These are phyloP conservation scores for Farysia itapuensis DNA, from an alignment of 1,284 basidiomycete species.

Conservation along the genomic window DNA sequence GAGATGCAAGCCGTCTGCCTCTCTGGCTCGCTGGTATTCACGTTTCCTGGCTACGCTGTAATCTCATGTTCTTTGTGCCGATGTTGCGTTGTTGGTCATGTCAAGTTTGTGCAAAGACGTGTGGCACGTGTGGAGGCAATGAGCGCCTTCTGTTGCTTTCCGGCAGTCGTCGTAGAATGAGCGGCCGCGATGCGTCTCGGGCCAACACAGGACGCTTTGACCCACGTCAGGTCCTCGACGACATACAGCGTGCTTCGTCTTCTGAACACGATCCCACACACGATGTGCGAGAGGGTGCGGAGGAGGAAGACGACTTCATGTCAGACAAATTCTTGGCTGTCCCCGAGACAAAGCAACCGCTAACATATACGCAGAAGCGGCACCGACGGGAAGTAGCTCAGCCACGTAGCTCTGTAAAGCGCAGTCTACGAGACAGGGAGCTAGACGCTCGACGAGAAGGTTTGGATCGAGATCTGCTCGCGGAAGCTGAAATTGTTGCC, in stretches of 20 bases:
- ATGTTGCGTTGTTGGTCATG: no score
- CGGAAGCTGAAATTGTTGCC: conserved; percentile 35
- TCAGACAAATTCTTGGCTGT: conserved; percentile 24
- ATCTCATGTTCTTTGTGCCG: no score
- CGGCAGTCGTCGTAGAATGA: not conserved
- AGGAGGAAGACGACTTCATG: conserved; percentile 35
- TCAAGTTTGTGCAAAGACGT: not conserved
- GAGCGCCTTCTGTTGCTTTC: no score
- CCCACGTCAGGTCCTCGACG: not conserved
- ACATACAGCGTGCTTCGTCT: not conserved
- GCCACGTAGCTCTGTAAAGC: not conserved
- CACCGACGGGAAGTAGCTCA: conserved; percentile 13
- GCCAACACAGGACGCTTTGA: not conserved
- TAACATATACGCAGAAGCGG: conserved; percentile 22
- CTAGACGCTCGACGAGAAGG: conserved; percentile 20
- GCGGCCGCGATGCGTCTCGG: not conserved
- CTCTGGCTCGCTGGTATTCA: no score
- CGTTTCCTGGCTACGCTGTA: no score
- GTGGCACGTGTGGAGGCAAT: not conserved
- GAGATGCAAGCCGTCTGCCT: no score
- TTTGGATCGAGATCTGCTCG: conserved; percentile 25
- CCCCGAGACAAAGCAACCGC: conserved; percentile 5
- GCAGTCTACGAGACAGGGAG: conserved; percentile 10
- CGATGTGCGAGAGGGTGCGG: not conserved
- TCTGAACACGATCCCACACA: not conserved